Conservation (phyloP, 306 rosid genomes). For the Mimosa pudica region DNA sequence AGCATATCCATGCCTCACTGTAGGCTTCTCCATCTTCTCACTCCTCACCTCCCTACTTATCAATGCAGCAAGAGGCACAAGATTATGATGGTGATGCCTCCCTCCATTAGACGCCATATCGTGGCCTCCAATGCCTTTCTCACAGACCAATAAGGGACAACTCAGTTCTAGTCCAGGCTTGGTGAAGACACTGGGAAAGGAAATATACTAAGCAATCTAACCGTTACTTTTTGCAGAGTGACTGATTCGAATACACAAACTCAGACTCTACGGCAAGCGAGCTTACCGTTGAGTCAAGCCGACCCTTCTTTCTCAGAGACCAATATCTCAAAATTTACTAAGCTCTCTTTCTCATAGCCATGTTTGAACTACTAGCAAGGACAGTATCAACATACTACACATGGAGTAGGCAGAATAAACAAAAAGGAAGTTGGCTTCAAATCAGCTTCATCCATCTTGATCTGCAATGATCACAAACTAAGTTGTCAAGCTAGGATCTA, state of each 20-base stretch:
- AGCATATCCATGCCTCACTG: constrained; percentile 74
- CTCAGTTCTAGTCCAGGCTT: too few species aligned
- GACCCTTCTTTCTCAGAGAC: constrained; percentile 25
- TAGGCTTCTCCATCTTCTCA: constrained; percentile 94
- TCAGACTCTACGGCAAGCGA: too few species aligned
- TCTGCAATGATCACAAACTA: constrained; percentile 49
- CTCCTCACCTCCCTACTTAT: constrained; percentile 80
- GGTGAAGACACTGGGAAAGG: too few species aligned
- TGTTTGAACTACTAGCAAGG: constrained; percentile 32
- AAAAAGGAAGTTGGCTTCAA: constrained; percentile 6
- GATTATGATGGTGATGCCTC: constrained; percentile 63
- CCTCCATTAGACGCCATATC: constrained; percentile 75
- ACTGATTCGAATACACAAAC: too few species aligned
- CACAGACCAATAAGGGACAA: constrained; percentile 11
- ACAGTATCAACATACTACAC: constrained; percentile 23
- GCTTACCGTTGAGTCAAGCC: too few species aligned
- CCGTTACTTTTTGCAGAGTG: too few species aligned
- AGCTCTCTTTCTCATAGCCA: constrained; percentile 36
- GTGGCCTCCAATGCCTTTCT: constrained; percentile 24
- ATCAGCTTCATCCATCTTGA: constrained; percentile 32
- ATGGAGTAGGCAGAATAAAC: constrained; percentile 1
- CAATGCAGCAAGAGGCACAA: constrained; percentile 94
- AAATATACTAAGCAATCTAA: too few species aligned
- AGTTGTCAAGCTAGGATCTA: constrained; percentile 37
- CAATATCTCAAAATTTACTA: constrained; percentile 36